These are phyloP conservation scores for Hanseniaspora meyeri DNA, from an alignment of 805 yeast species.

Conservation along the genomic window DNA sequence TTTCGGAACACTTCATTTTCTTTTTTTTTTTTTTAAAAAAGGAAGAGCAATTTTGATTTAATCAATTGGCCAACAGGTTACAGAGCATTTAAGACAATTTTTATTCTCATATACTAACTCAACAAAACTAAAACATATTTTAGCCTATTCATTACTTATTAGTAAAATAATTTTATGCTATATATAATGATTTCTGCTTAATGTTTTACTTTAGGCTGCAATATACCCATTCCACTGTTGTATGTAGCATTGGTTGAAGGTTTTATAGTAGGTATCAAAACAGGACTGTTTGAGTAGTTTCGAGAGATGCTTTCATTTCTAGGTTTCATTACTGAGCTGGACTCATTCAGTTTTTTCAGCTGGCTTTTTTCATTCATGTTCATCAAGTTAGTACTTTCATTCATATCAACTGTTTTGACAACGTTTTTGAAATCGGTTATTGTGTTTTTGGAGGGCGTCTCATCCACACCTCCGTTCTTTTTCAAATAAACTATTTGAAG, in stretches of 20 bases:
- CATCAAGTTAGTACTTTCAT: constrained; percentile 17
- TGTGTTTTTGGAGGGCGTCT: not conserved
- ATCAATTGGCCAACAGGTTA: not conserved
- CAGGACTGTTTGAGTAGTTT: not conserved
- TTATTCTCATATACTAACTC: no score
- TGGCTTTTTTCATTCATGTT: constrained; percentile 20
- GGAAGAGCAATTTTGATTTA: not conserved
- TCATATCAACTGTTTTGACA: constrained; percentile 17
- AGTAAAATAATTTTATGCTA: not conserved
- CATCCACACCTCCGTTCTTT: constrained; percentile 18
- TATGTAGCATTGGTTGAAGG: not conserved
- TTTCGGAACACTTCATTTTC: not conserved
- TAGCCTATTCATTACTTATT: no score
- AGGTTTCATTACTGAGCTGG: constrained; percentile 23
- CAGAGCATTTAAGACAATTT: no score
- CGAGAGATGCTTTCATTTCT: constrained; percentile 4
- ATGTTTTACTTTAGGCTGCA: constrained; percentile 12
- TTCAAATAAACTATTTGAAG: constrained; percentile 27
- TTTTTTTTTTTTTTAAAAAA: no score
- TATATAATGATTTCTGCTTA: not conserved
- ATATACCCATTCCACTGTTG: constrained; percentile 1
- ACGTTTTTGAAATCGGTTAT: constrained; percentile 12
- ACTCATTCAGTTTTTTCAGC: constrained; percentile 15
- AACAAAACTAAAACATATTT: no score
- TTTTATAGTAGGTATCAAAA: not conserved